Percentiles rank a stretch among this genome's conserved stretches.
Conservation (phyloP, 169 alveolate genomes). For the Plasmodium reichenowi region DNA sequence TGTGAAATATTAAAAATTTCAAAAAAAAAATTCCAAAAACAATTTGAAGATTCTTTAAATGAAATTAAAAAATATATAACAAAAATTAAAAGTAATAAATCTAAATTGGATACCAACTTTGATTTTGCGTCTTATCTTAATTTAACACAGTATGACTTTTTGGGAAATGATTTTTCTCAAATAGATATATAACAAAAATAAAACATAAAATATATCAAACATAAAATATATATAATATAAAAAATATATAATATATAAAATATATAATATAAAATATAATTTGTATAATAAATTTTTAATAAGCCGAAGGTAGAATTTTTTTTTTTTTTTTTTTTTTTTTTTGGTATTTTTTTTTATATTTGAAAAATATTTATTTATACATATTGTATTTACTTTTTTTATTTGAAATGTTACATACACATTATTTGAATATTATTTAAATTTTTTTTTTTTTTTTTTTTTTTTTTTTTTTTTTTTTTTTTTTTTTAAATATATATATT, state of each 20-base stretch:
- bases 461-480: too few species aligned
- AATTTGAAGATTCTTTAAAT: conserved; percentile 39
- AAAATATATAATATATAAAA: not conserved
- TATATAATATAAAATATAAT: too few species aligned
- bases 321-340: too few species aligned
- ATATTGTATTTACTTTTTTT: too few species aligned
- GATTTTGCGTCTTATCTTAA: conserved; percentile 44
- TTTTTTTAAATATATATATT: too few species aligned
- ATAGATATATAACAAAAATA: not conserved
- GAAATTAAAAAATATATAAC: conserved; percentile 57
- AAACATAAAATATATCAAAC: not conserved
- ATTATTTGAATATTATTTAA: too few species aligned
- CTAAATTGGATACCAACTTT: conserved; percentile 14
- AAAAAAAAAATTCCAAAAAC: conserved; percentile 42
- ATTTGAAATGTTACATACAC: too few species aligned
- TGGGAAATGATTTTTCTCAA: conserved; percentile 74
- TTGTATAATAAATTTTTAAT: not conserved
- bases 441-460: too few species aligned
- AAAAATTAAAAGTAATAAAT: conserved; percentile 19
- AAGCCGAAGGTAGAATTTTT: too few species aligned
- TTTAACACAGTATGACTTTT: conserved; percentile 54
- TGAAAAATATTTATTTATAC: too few species aligned
- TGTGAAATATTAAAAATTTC: conserved; percentile 39
- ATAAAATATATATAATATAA: not conserved
- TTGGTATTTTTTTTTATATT: too few species aligned